These are phyloP conservation scores for Murraya koenigii DNA, from an alignment of 345 rosid genomes.

Conservation along the genomic window DNA sequence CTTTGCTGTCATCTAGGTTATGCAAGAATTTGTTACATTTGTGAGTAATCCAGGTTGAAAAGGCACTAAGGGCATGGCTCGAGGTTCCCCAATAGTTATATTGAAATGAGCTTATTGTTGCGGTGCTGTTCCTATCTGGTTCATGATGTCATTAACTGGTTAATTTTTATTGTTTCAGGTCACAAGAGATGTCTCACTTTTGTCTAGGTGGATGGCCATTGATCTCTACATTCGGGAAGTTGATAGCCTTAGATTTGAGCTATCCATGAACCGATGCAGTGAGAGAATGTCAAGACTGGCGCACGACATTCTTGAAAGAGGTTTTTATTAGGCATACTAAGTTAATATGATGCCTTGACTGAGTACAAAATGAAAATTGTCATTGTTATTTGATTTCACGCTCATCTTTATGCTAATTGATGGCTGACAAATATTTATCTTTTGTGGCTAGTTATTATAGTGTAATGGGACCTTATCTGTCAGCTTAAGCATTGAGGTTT, in stretches of 20 bases:
- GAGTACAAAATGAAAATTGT: background rate
- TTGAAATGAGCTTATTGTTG: background rate
- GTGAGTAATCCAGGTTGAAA: background rate
- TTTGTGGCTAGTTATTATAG: background rate
- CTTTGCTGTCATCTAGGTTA: background rate
- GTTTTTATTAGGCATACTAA: conserved; percentile 34
- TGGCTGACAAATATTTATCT: background rate
- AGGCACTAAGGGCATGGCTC: no score
- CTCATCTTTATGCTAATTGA: conserved; percentile 4
- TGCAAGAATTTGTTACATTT: background rate
- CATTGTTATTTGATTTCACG: background rate
- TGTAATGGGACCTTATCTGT: background rate
- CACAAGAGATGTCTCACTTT: conserved; percentile 85
- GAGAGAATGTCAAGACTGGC: conserved; percentile 65
- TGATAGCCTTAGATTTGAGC: conserved; percentile 91
- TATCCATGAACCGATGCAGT: conserved; percentile 76
- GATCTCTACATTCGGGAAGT: conserved; percentile 87
- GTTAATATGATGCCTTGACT: conserved; percentile 3
- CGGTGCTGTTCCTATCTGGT: conserved; percentile 4
- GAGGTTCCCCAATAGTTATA: background rate
- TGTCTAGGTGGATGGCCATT: conserved; percentile 97
- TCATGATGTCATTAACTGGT: conserved; percentile 8
- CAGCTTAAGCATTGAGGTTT: background rate
- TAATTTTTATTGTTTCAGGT: conserved; percentile 54
- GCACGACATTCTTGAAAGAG: conserved; percentile 78